Evolutionary conservation across 2,329 filamentous ascomycete genomes (phyloP), one percentile per base, ranked within the genome.

Genomic region (Talaromyces islandicus): DNA sequence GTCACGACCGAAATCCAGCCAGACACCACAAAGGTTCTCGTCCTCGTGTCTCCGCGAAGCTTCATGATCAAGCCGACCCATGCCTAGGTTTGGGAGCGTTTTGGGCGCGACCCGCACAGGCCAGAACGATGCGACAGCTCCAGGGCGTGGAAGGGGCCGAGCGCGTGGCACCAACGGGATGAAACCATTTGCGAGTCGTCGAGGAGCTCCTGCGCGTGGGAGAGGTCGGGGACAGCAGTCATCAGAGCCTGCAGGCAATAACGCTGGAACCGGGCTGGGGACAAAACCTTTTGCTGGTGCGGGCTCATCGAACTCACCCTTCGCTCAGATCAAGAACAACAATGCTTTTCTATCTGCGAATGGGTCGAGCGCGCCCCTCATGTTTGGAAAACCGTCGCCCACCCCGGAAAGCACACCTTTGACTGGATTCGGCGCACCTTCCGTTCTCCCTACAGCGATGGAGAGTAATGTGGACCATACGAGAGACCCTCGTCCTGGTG

Each of bases 391-490:
- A 30, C 53, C 60, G 14, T 66, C 70, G 24, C 61, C 67, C 12
- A 68, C 68, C 59, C 43, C 67, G 14, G 64, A 61, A 17, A 61
- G 62, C 12, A 62, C 64, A 12, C 56, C 35, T 32, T 54, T 63
- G n/a, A 59, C 48, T 57, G 38, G 57, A 19, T 66, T 65, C 46
- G 64, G 59, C 53, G 53, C 50, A 12, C 63, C 63, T 46, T 63
- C 67, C 25, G 58, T 43, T 50, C 38, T 63, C 12, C 58, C 61
- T 51, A 30, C 57, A 32, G 43, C 55, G 32, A 56, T 56, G 29
- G 60, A 54, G 7, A 56, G 43, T 25, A 54, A 52, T 11, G 55
- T 65, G 19, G 63, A 66, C 58, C 51, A 61, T 14, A 63, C 19
- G 55, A 64, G 57, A 48, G 65, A 65, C 43, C 68, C 63, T 43